These are phyloP conservation scores for Noccaea caerulescens DNA, from an alignment of 345 rosid genomes.

Conservation along the genomic window DNA sequence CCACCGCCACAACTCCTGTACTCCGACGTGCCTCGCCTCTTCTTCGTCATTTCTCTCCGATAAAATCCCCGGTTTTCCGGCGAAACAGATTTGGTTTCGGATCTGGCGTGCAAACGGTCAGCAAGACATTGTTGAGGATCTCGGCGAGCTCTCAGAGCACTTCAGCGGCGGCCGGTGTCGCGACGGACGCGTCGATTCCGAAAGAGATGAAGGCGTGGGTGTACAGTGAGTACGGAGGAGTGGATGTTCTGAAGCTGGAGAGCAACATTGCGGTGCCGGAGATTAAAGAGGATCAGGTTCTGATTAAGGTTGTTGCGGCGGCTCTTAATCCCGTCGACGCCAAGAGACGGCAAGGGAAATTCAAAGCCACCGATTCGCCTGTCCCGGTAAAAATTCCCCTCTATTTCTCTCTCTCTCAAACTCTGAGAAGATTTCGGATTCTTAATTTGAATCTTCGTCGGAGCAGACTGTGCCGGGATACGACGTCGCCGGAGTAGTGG, in stretches of 20 bases:
- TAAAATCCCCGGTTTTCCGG: slow-evolving; percentile 17
- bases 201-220: slow-evolving; percentile 85
- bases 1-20: slow-evolving; percentile 46
- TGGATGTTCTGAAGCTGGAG: slow-evolving; percentile 78
- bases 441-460: neutral
- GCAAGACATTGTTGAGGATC: slow-evolving; percentile 39
- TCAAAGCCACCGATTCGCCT: slow-evolving; percentile 91
- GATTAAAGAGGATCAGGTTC: slow-evolving; percentile 80
- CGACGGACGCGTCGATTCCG: slow-evolving; percentile 52
- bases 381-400: slow-evolving; percentile 59
- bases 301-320: slow-evolving; percentile 83
- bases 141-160: slow-evolving; percentile 61
- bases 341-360: slow-evolving; percentile 86
- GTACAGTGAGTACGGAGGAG: slow-evolving; percentile 79
- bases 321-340: slow-evolving; percentile 94
- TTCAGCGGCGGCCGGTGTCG: slow-evolving; percentile 52
- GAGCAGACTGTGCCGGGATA: slow-evolving; percentile 93
- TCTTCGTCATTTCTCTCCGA: slow-evolving; percentile 1
- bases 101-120: slow-evolving; percentile 18
- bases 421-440: neutral
- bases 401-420: neutral
- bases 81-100: slow-evolving; percentile 20
- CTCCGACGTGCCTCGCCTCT: slow-evolving; percentile 44
- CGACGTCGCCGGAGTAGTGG: slow-evolving; percentile 90
- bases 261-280: slow-evolving; percentile 72